Base-by-base conservation (phyloP, 371 early-diverging fungal species). In the Globomyces sp. region DNA sequence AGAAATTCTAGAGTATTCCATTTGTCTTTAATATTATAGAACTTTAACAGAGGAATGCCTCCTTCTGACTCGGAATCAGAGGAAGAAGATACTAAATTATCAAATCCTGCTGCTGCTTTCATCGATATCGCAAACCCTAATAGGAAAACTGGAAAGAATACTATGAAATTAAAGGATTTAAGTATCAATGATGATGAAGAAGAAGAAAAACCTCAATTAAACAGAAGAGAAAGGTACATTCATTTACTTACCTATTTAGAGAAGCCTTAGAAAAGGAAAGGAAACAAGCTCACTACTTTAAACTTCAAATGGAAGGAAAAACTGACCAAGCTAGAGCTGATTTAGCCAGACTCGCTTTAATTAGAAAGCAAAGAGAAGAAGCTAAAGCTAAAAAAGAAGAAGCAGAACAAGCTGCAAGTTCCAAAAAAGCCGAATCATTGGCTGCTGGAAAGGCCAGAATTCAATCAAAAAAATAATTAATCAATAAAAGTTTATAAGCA, bases 251-350 rank as follows among this genome's bases (percentile, higher is more conserved):
- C 13, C n/a, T 8, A 3, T 45, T 46, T 64, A 74, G 73, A 40
- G 78, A 80, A 66, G 77, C 70, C 46, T 41, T 80, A 34, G 86
- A 85, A 70, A 83, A 85, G 76, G 85, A 82, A 72, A 80, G 78
- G 34, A 77, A 78, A 72, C 80, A 80, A 52, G 77, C 76, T 51
- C 70, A 65, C 66, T 84, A 81, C 73, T 85, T 80, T 81, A 87
- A 87, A 74, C 74, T 84, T 57, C 85, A 85, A 65, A 66, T 70
- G 74, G 87, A 85, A 66, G 88, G 88, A 58, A 86, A 86, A 78
- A 88, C 88, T 2, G 88, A 88, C 42, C 86, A 86, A 70, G 88
- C 88, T 11, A 75, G 83, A 69, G 72, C 83, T 4, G 88, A 88
- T 71, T 69, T 88, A 70, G 88, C 86, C 24, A 78, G 88, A 37